Conservation (phyloP, 2,329 filamentous ascomycete species). For the Aaosphaeria arxii region DNA sequence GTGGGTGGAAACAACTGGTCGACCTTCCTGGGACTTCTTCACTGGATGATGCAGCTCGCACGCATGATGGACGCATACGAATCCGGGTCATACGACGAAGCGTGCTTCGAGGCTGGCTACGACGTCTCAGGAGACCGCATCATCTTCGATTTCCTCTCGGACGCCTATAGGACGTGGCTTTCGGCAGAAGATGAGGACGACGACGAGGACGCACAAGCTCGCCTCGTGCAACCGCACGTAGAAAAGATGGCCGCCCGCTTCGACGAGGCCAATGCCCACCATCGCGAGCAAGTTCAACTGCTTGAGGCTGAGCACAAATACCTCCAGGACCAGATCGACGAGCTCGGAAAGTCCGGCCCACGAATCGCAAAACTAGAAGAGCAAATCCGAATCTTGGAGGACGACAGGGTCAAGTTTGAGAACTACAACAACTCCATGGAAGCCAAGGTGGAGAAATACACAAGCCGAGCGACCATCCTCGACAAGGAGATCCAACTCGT, state of each 20-base stretch:
- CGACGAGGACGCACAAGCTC: constrained; percentile 69
- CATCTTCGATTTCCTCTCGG: constrained; percentile 87
- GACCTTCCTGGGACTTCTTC: constrained; percentile 85
- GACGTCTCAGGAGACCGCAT: constrained; percentile 89
- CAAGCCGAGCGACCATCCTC: constrained; percentile 74
- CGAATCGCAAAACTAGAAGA: constrained; percentile 82
- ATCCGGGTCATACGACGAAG: constrained; percentile 79
- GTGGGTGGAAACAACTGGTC: constrained; percentile 97
- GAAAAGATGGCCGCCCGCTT: constrained; percentile 86
- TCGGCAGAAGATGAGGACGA: constrained; percentile 77
- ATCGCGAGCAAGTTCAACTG: constrained; percentile 77
- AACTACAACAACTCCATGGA: constrained; percentile 85
- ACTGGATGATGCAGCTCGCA: constrained; percentile 99
- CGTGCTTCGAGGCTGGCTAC: constrained; percentile 80
- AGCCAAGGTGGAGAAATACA: constrained; percentile 85
- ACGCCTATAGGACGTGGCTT: constrained; percentile 91
- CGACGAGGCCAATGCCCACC: constrained; percentile 78
- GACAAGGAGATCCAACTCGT: constrained; percentile 83
- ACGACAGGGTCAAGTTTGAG: constrained; percentile 92
- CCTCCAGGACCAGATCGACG: constrained; percentile 81
- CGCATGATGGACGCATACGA: constrained; percentile 88
- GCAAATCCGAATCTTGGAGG: constrained; percentile 88
- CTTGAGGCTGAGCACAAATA: constrained; percentile 83
- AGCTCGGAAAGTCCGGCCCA: constrained; percentile 81
- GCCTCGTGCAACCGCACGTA: constrained; percentile 75